phyloP scores from a whole-genome alignment of 2,329 filamentous ascomycete species.

The Penicillium sp. region DNA sequence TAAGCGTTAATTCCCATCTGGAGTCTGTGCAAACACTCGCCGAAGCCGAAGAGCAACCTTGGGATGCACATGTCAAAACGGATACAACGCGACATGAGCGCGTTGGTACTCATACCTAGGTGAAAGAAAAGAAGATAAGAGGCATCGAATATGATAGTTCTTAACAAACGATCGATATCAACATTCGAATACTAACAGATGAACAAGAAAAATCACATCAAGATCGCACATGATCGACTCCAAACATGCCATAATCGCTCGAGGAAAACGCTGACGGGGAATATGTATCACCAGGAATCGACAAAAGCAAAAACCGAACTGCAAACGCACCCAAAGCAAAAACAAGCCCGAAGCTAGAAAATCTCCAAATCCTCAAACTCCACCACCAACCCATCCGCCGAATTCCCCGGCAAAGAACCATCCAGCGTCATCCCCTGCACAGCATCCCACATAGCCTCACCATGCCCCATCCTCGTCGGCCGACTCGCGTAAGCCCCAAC shows the following conservation, averaged over 20 bases:
- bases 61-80: neutral
- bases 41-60: neutral
- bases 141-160: neutral
- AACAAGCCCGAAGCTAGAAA: slow-evolving; percentile 33
- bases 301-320: slow-evolving; percentile 7
- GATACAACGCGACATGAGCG: neutral
- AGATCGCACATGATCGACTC: slow-evolving; percentile 14
- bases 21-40: no score
- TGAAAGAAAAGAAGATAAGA: neutral
- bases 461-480: slow-evolving; percentile 50
- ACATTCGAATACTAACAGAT: neutral
- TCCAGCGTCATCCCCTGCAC: slow-evolving; percentile 36
- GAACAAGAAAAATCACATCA: neutral
- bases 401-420: slow-evolving; percentile 23
- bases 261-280: slow-evolving; percentile 19
- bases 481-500: slow-evolving; percentile 60
- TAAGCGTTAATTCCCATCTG: no score
- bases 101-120: neutral
- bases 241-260: slow-evolving; percentile 24
- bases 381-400: slow-evolving; percentile 45
- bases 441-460: slow-evolving; percentile 40
- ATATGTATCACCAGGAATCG: slow-evolving; percentile 20
- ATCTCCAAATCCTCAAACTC: slow-evolving; percentile 55
- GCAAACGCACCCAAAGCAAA: slow-evolving; percentile 44
- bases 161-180: neutral